A percentile compares a stretch with the other conserved stretches of the same genome.
Conservation (phyloP, 495 filamentous ascomycete species). For the Penicillium cosmopolitanum region DNA sequence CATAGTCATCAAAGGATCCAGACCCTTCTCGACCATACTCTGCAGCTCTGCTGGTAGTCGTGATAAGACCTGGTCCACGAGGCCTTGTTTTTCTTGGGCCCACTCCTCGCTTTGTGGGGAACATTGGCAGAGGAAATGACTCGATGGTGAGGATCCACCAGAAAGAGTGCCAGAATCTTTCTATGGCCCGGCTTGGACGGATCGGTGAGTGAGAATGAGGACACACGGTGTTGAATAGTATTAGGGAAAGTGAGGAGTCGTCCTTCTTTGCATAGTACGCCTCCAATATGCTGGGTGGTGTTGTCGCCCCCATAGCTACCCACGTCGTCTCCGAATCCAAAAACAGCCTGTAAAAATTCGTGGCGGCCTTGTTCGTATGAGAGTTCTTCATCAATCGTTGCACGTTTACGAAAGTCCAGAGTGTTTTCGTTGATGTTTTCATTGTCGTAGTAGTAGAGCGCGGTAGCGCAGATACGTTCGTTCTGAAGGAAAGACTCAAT, state of each 20-base stretch:
- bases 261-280: constrained; percentile 32
- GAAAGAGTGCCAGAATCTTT: constrained; percentile 59
- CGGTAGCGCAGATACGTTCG: constrained; percentile 60
- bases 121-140: constrained; percentile 60
- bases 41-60: constrained; percentile 15
- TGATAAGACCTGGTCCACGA: background rate
- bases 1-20: constrained; percentile 38
- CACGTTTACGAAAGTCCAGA: constrained; percentile 54
- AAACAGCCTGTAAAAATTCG: constrained; percentile 34
- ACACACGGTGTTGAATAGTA: constrained; percentile 54
- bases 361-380: constrained; percentile 31
- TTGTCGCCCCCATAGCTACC: constrained; percentile 6
- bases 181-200: constrained; percentile 54
- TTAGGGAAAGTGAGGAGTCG: constrained; percentile 41
- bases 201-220: constrained; percentile 53
- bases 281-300: constrained; percentile 41
- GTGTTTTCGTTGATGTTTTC: constrained; percentile 61
- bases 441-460: constrained; percentile 64
- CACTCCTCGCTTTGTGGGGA: constrained; percentile 55
- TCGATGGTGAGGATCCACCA: constrained; percentile 56
- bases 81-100: constrained; percentile 21
- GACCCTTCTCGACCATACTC: constrained; percentile 16
- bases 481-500: constrained; percentile 34
- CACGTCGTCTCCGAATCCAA: constrained; percentile 22
- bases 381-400: constrained; percentile 17